These are phyloP conservation scores for Stachybotrys chartarum DNA, from an alignment of 2,329 filamentous ascomycete genomes.

Conservation along the genomic window DNA sequence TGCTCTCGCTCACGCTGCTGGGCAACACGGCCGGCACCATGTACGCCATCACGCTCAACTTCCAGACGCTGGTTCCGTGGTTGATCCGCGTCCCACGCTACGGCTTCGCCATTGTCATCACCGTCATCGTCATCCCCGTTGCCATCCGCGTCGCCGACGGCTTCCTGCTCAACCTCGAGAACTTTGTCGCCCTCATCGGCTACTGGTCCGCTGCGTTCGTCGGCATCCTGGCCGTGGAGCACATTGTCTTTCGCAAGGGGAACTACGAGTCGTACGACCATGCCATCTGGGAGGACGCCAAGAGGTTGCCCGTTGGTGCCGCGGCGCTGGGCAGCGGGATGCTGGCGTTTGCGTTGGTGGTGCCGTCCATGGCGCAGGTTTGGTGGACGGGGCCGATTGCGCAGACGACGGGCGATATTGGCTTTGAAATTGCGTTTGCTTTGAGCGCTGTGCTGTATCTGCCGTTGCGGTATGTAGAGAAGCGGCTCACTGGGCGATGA, in stretches of 20 bases:
- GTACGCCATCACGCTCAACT: constrained; percentile 58
- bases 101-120: constrained; percentile 49
- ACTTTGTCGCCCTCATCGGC: constrained; percentile 49
- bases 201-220: constrained; percentile 53
- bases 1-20: constrained; percentile 49
- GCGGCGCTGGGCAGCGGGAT: constrained; percentile 39
- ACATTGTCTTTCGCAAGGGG: constrained; percentile 39
- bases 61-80: constrained; percentile 53
- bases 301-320: constrained; percentile 35
- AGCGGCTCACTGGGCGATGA: constrained; percentile 20
- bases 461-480: constrained; percentile 39
- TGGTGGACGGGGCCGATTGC: constrained; percentile 58
- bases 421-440: constrained; percentile 56
- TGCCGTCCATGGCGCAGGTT: constrained; percentile 53
- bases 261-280: constrained; percentile 38
- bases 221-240: constrained; percentile 40
- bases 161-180: constrained; percentile 51
- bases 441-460: constrained; percentile 40
- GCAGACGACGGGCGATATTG: constrained; percentile 53
- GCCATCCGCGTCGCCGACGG: constrained; percentile 46
- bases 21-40: constrained; percentile 53
- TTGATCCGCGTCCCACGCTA: constrained; percentile 49
- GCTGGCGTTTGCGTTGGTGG: constrained; percentile 41
- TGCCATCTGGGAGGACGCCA: constrained; percentile 38
- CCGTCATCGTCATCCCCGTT: constrained; percentile 52